These are phyloP conservation scores for Inosperma sp. DNA, from an alignment of 768 basidiomycete genomes.

Conservation along the genomic window DNA sequence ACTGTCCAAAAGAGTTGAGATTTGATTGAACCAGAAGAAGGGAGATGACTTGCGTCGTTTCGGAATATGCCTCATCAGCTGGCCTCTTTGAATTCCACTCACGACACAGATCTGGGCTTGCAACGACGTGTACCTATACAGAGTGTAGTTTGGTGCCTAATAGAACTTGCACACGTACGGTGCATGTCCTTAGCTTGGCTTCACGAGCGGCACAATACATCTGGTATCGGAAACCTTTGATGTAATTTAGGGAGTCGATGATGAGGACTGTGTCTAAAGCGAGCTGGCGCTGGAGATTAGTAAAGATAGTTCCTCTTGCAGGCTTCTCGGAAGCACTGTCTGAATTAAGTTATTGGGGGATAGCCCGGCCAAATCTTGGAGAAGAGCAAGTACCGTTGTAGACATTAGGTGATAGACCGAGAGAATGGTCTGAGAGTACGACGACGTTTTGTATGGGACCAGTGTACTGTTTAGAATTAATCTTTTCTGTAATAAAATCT, in stretches of 20 bases:
- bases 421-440: slow-evolving; percentile 69
- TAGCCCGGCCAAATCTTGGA: neutral
- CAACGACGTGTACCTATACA: slow-evolving; percentile 66
- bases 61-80: slow-evolving; percentile 49
- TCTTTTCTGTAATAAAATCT: slow-evolving; percentile 46
- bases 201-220: slow-evolving; percentile 96
- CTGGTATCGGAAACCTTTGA: slow-evolving; percentile 98
- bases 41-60: slow-evolving; percentile 61
- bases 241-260: slow-evolving; percentile 91
- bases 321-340: slow-evolving; percentile 84
- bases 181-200: slow-evolving; percentile 77
- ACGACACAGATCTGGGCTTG: slow-evolving; percentile 69
- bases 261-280: slow-evolving; percentile 74
- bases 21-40: slow-evolving; percentile 7
- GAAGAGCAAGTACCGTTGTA: slow-evolving; percentile 61
- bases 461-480: slow-evolving; percentile 46
- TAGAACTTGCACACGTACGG: slow-evolving; percentile 48
- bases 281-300: slow-evolving; percentile 74
- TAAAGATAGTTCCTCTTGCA: slow-evolving; percentile 78
- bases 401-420: slow-evolving; percentile 56
- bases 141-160: neutral
- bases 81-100: slow-evolving; percentile 64
- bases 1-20: slow-evolving; percentile 33
- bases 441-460: slow-evolving; percentile 45
- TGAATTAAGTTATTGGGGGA: slow-evolving; percentile 26